Percentiles rank a stretch among this genome's conserved stretches.
phyloP scores from a whole-genome alignment of 805 yeast genomes.

The Wickerhamia fluorescens region DNA sequence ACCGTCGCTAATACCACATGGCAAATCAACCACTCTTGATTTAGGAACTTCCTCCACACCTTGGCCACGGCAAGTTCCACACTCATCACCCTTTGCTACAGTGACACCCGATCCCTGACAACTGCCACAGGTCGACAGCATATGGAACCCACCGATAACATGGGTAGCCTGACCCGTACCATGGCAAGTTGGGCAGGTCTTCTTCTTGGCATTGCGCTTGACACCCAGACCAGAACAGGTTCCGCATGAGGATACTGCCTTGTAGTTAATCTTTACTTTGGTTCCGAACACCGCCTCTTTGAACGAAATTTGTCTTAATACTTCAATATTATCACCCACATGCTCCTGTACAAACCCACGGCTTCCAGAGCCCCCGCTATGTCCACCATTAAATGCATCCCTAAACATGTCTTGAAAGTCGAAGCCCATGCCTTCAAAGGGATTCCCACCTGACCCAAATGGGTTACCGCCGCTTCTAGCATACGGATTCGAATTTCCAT shows the following conservation, averaged over 20 bases:
- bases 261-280: constrained; percentile 57
- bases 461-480: constrained; percentile 33
- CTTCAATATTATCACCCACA: constrained; percentile 85
- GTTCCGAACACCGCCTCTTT: constrained; percentile 86
- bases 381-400: constrained; percentile 41
- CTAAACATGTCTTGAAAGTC: constrained; percentile 39
- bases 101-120: constrained; percentile 89
- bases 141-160: constrained; percentile 87
- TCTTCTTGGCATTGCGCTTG: constrained; percentile 64
- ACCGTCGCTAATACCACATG: constrained; percentile 85
- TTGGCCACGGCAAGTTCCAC: constrained; percentile 79
- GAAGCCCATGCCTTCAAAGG: constrained; percentile 36
- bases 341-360: constrained; percentile 61
- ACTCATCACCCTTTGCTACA: constrained; percentile 60
- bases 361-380: constrained; percentile 28
- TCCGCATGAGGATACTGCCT: constrained; percentile 67
- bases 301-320: constrained; percentile 64
- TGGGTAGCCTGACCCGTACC: constrained; percentile 92
- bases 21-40: constrained; percentile 75
- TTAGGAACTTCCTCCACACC: constrained; percentile 70
- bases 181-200: constrained; percentile 80
- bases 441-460: constrained; percentile 22
- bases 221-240: constrained; percentile 84
- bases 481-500: constrained; percentile 44
- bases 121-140: constrained; percentile 84